These are phyloP conservation scores for Candida krabiensis DNA, from an alignment of 805 yeast species.

Conservation along the genomic window DNA sequence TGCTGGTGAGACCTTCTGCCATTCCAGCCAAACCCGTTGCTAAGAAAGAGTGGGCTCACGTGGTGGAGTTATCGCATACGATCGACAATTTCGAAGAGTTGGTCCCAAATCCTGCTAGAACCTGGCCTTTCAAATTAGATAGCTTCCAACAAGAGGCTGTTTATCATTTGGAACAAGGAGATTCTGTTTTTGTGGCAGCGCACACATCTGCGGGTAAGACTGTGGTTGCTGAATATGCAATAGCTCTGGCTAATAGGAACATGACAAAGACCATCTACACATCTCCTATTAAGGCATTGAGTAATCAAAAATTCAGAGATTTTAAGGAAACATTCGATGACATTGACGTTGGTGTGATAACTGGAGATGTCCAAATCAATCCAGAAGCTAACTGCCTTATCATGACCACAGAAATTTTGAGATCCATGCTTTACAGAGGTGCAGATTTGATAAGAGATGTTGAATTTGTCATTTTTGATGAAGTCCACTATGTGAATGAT, in stretches of 20 bases:
- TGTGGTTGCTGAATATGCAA: conserved; percentile 97
- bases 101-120: conserved; percentile 90
- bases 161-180: conserved; percentile 95
- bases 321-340: conserved; percentile 36
- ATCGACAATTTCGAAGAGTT: conserved; percentile 83
- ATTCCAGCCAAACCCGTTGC: conserved; percentile 11
- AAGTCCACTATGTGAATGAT: conserved; percentile 97
- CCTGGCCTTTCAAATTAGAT: conserved; percentile 94
- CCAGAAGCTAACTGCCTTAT: conserved; percentile 95
- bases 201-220: conserved; percentile 99
- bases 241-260: conserved; percentile 92
- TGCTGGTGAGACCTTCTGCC: conserved; percentile 27
- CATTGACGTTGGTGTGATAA: conserved; percentile 87
- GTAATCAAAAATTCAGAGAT: conserved; percentile 21
- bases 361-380: conserved; percentile 97
- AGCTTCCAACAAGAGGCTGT: conserved; percentile 96
- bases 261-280: conserved; percentile 97
- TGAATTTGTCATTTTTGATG: conserved; percentile 96
- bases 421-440: conserved; percentile 95
- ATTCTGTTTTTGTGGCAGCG: conserved; percentile 97
- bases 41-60: conserved; percentile 85
- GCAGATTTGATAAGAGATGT: conserved; percentile 96
- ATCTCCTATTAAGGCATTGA: conserved; percentile 54
- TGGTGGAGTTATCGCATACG: conserved; percentile 81
- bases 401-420: conserved; percentile 95